Conservation (phyloP, 768 basidiomycete genomes). For the Kwoniella shandongensis region DNA sequence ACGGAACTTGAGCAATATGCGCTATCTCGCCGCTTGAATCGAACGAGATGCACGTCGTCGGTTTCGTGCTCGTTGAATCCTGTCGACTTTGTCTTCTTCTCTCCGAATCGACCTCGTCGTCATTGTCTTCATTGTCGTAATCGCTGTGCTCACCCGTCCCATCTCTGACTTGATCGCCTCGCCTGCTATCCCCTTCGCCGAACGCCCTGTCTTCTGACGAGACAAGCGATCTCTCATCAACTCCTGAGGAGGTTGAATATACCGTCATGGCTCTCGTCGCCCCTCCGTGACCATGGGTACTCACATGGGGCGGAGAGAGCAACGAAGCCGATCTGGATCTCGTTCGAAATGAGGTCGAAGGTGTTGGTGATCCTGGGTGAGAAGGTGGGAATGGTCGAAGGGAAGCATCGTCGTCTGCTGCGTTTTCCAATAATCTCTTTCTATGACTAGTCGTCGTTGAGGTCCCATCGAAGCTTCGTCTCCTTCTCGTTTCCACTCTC, state of each 20-base stretch:
- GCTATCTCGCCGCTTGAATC: constrained; percentile 77
- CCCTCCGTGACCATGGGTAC: no score
- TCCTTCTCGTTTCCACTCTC: neutral
- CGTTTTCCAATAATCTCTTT: constrained; percentile 7
- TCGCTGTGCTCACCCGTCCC: constrained; percentile 30
- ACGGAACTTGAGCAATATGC: constrained; percentile 77
- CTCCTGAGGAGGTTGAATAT: constrained; percentile 72
- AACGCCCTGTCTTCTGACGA: constrained; percentile 5
- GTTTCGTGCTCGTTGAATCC: constrained; percentile 70
- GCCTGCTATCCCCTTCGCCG: neutral
- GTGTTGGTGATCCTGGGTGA: constrained; percentile 79
- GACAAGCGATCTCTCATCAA: constrained; percentile 2
- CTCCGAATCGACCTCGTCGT: constrained; percentile 54
- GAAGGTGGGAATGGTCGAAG: constrained; percentile 86
- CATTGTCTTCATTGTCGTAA: constrained; percentile 59
- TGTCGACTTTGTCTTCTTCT: constrained; percentile 20
- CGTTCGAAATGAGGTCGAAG: constrained; percentile 62
- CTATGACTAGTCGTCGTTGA: constrained; percentile 1
- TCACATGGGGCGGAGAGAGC: neutral
- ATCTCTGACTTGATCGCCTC: constrained; percentile 5
- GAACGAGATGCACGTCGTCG: constrained; percentile 87
- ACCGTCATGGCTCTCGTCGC: neutral
- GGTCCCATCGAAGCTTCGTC: neutral
- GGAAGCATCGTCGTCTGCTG: constrained; percentile 90
- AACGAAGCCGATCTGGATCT: constrained; percentile 12